These are phyloP conservation scores for Vitis amurensis DNA, from an alignment of 164 flowering plant species.

Conservation along the genomic window DNA sequence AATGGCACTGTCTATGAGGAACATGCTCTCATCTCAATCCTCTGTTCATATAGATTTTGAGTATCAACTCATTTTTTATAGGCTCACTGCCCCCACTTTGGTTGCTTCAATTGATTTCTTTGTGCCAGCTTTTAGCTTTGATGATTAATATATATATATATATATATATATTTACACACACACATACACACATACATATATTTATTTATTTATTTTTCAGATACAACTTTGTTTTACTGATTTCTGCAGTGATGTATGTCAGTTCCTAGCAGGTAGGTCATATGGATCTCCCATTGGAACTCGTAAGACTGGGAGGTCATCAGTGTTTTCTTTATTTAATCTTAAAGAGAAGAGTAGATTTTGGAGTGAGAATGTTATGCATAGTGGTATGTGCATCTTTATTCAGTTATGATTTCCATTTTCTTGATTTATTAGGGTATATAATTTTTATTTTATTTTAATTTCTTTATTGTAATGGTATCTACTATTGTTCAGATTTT, in stretches of 20 bases:
- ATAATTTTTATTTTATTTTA: neutral
- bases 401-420: neutral
- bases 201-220: neutral
- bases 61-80: neutral
- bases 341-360: slow-evolving; percentile 86
- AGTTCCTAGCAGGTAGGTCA: slow-evolving; percentile 39
- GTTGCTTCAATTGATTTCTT: neutral
- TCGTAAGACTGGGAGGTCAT: slow-evolving; percentile 53
- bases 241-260: slow-evolving; percentile 14
- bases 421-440: neutral
- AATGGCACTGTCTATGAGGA: no score
- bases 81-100: neutral
- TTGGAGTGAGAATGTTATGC: slow-evolving; percentile 89
- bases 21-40: no score
- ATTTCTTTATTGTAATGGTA: neutral
- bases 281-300: slow-evolving; percentile 42
- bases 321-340: slow-evolving; percentile 91
- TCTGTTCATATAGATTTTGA: no score
- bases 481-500: slow-evolving; percentile 47
- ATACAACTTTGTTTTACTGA: neutral
- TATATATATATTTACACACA: neutral
- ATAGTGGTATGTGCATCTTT: slow-evolving; percentile 41
- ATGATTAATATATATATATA: neutral
- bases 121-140: neutral
- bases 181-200: neutral